phyloP scores from a whole-genome alignment of 495 filamentous ascomycete species.

The Aspergillus olivimuriae region DNA sequence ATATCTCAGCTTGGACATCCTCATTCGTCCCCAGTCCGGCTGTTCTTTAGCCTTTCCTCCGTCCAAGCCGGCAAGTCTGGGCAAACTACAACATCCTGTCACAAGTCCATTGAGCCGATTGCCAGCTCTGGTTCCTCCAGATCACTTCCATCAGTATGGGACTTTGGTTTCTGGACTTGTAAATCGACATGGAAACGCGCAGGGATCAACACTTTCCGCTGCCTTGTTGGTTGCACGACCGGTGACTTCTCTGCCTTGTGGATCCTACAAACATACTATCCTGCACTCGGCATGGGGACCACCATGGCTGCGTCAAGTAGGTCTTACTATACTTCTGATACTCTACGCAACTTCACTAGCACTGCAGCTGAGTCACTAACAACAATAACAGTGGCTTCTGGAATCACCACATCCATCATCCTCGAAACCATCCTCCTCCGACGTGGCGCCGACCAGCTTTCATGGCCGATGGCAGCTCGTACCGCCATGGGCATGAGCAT shows the following conservation, averaged over 20 bases:
- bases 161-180: conserved; percentile 21
- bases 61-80: too few relatives aligned
- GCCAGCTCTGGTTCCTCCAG: too few relatives aligned
- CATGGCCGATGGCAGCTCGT: conserved; percentile 28
- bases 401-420: conserved; percentile 36
- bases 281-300: conserved; percentile 24
- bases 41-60: too few relatives aligned
- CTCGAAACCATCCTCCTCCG: conserved; percentile 39
- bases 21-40: too few relatives aligned
- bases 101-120: too few relatives aligned
- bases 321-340: not conserved
- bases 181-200: conserved; percentile 28
- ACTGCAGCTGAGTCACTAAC: not conserved
- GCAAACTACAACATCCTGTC: too few relatives aligned
- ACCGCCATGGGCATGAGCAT: conserved; percentile 46
- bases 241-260: conserved; percentile 35
- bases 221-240: conserved; percentile 32
- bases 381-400: conserved; percentile 30
- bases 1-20: too few relatives aligned
- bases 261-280: conserved; percentile 27
- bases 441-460: conserved; percentile 32
- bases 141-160: not conserved
- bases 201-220: conserved; percentile 35
- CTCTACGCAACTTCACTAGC: not conserved
- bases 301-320: conserved; percentile 21